Conservation (phyloP, 495 filamentous ascomycete genomes). For the Neurospora tetrasperma region DNA sequence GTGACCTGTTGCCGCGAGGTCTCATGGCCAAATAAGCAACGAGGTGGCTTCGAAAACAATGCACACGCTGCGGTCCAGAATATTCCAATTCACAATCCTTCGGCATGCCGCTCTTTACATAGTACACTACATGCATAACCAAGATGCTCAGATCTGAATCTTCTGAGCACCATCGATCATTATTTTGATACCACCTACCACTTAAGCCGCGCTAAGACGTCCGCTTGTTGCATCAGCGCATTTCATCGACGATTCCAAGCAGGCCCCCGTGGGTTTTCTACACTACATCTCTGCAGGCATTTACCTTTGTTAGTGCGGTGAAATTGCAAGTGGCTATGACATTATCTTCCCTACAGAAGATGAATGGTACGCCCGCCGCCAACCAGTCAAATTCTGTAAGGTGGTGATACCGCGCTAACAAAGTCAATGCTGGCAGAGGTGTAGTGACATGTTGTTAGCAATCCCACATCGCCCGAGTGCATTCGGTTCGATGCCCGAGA, state of each 20-base stretch:
- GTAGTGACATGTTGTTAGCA: background rate
- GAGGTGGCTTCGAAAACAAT: background rate
- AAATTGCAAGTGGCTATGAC: too few relatives aligned
- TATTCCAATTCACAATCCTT: background rate
- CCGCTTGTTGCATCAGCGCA: background rate
- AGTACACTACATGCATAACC: too few relatives aligned
- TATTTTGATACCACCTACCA: background rate
- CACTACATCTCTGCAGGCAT: too few relatives aligned
- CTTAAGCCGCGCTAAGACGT: background rate
- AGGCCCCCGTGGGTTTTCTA: background rate
- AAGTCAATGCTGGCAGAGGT: too few relatives aligned
- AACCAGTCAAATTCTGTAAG: too few relatives aligned
- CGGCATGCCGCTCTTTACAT: background rate
- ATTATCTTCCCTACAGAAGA: too few relatives aligned
- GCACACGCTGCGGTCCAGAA: background rate
- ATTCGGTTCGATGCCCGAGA: background rate
- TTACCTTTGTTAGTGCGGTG: too few relatives aligned
- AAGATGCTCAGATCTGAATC: background rate
- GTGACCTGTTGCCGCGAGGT: background rate
- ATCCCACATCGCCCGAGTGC: background rate
- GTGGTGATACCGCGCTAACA: too few relatives aligned
- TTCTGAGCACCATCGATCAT: background rate
- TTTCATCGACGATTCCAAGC: background rate
- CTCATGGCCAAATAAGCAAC: background rate
- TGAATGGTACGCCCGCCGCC: too few relatives aligned